Conservation (phyloP, 1,284 basidiomycete species). For the Coriolopsis trogii region DNA sequence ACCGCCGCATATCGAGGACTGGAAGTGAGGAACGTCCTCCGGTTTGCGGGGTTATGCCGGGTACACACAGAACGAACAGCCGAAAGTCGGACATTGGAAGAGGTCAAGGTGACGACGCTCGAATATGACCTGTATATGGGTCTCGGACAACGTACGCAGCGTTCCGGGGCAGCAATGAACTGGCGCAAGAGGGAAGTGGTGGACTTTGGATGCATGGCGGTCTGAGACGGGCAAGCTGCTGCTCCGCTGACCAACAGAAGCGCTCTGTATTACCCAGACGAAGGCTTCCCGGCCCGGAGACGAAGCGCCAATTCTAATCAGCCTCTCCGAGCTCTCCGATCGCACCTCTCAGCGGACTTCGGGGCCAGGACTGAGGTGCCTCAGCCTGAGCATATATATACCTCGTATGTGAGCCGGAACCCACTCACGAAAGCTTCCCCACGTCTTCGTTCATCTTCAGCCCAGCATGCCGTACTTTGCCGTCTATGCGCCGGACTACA, state of each 20-base stretch:
- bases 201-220: constrained; percentile 13
- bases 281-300: too few relatives aligned
- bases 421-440: too few relatives aligned
- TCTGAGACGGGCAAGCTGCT: background rate
- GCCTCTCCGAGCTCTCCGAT: too few relatives aligned
- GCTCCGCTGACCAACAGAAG: too few relatives aligned
- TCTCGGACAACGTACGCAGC: background rate
- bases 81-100: background rate
- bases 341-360: too few relatives aligned
- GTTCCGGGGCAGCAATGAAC: constrained; percentile 5
- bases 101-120: background rate
- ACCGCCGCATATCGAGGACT: constrained; percentile 21
- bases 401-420: too few relatives aligned
- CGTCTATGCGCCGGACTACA: constrained; percentile 40
- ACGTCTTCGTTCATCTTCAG: background rate
- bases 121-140: background rate
- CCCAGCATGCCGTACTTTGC: constrained; percentile 32
- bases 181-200: constrained; percentile 5
- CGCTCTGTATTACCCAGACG: too few relatives aligned
- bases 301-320: too few relatives aligned
- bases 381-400: too few relatives aligned
- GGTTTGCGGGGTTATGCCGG: background rate
- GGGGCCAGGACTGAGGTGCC: too few relatives aligned
- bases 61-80: background rate
- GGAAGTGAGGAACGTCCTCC: constrained; percentile 24